A percentile compares a stretch with the other conserved stretches of the same genome.
phyloP scores from a whole-genome alignment of 345 rosid species.

The Draba incana region DNA sequence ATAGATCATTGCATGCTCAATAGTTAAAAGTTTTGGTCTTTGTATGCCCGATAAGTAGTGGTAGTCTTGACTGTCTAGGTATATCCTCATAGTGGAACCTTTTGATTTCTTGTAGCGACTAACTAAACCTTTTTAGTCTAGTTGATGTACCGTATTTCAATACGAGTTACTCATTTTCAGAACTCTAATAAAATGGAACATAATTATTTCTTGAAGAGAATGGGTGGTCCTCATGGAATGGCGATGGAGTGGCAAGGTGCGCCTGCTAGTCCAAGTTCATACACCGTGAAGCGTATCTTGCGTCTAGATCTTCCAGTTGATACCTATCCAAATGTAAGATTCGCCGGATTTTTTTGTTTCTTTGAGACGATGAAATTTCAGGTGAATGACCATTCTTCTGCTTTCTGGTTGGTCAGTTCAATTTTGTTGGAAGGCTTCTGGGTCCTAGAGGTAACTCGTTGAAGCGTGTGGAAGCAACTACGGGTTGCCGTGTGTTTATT shows the following conservation, averaged over 20 bases:
- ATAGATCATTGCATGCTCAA: constrained; percentile 15
- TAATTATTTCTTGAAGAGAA: constrained; percentile 55
- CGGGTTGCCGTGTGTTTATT: constrained; percentile 95
- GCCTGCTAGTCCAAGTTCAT: constrained; percentile 94
- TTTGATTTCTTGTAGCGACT: constrained; percentile 10
- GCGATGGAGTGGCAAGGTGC: constrained; percentile 99
- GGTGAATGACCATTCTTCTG: constrained; percentile 10
- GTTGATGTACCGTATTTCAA: background rate
- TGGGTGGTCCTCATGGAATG: constrained; percentile 90
- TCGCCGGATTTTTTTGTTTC: background rate
- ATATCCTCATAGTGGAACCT: background rate
- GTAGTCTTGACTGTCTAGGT: constrained; percentile 17
- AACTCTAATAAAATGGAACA: background rate
- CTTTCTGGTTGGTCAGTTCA: constrained; percentile 57
- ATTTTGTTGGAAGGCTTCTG: constrained; percentile 96
- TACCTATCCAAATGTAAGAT: constrained; percentile 49
- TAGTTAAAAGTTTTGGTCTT: constrained; percentile 22
- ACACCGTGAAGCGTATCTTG: constrained; percentile 89
- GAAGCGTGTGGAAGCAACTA: constrained; percentile 97
- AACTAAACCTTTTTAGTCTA: constrained; percentile 5
- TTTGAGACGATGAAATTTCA: constrained; percentile 9
- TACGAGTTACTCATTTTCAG: constrained; percentile 12
- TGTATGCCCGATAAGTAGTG: constrained; percentile 1
- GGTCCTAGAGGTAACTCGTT: constrained; percentile 99
- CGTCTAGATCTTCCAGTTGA: constrained; percentile 99